A percentile compares a stretch with the other conserved stretches of the same genome.
phyloP scores from a whole-genome alignment of 495 filamentous ascomycete species.

The Hypoxylon lenormandii region DNA sequence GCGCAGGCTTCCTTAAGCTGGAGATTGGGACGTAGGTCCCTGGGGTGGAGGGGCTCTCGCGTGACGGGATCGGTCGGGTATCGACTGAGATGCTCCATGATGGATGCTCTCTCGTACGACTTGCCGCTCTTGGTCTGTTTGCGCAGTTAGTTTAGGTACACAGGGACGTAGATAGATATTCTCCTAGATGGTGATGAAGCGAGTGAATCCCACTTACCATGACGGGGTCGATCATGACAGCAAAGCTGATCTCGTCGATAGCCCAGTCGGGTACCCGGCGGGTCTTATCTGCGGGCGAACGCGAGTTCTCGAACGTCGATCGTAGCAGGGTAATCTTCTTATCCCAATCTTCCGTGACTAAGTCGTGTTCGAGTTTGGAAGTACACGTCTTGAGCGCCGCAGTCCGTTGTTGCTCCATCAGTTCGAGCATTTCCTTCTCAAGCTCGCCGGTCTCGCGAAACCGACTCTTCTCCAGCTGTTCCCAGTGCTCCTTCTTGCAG shows the following conservation, averaged over 20 bases:
- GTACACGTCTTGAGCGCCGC: conserved; percentile 39
- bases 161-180: background rate
- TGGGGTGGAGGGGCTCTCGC: conserved; percentile 73
- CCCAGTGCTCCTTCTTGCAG: conserved; percentile 83
- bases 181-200: background rate
- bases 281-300: conserved; percentile 60
- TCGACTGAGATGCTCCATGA: conserved; percentile 84
- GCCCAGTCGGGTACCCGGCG: conserved; percentile 86
- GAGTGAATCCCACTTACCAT: conserved; percentile 63
- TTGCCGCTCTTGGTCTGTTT: conserved; percentile 82
- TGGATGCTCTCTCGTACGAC: conserved; percentile 88
- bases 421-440: conserved; percentile 64
- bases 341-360: conserved; percentile 67
- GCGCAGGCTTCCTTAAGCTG: conserved; percentile 84
- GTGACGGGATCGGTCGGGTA: conserved; percentile 84
- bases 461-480: conserved; percentile 65
- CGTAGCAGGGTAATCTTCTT: conserved; percentile 70
- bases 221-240: conserved; percentile 92
- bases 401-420: conserved; percentile 53
- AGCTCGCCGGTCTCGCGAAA: conserved; percentile 63
- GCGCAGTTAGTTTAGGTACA: conserved; percentile 9
- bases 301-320: conserved; percentile 71
- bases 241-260: conserved; percentile 89
- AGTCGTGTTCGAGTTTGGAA: conserved; percentile 57
- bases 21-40: conserved; percentile 85